phyloP scores from a whole-genome alignment of 108 stramenopile species.

The Chaetoceros muelleri region DNA sequence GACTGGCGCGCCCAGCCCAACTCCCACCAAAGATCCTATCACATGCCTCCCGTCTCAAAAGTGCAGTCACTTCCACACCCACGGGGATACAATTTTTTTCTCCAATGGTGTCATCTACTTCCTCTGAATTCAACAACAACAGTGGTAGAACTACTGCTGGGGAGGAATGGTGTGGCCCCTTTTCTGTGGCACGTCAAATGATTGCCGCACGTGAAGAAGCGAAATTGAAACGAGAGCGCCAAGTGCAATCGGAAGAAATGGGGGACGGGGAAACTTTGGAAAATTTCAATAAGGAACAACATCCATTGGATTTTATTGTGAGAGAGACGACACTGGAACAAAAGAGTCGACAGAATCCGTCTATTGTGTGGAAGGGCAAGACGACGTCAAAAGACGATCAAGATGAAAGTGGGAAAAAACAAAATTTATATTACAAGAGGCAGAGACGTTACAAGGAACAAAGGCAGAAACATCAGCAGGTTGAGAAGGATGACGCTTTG shows the following conservation, averaged over 20 bases:
- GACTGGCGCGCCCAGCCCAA: conserved; percentile 45
- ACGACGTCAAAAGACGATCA: background rate
- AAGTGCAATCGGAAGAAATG: conserved; percentile 24
- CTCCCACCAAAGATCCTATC: conserved; percentile 6
- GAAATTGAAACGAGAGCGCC: conserved; percentile 30
- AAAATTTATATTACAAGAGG: background rate
- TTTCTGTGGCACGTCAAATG: conserved; percentile 72
- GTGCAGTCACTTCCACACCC: conserved; percentile 67
- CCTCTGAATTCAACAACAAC: too few species aligned
- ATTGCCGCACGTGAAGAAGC: conserved; percentile 71
- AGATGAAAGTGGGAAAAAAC: background rate
- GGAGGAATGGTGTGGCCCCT: conserved; percentile 77
- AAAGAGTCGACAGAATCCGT: conserved; percentile 26
- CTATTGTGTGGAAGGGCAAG: conserved; percentile 28
- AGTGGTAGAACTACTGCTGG: conserved; percentile 11
- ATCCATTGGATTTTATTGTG: conserved; percentile 67
- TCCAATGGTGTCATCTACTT: too few species aligned
- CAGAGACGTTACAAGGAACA: conserved; percentile 7
- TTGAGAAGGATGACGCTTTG: conserved; percentile 14
- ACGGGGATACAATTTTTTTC: too few species aligned
- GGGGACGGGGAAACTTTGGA: conserved; percentile 16
- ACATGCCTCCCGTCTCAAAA: conserved; percentile 55
- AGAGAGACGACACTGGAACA: conserved; percentile 17
- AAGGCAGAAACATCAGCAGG: conserved; percentile 30
- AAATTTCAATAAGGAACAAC: conserved; percentile 29